Evolutionary conservation across 2,329 filamentous ascomycete genomes (phyloP).

Genomic region (Aspergillus sclerotialis): DNA sequence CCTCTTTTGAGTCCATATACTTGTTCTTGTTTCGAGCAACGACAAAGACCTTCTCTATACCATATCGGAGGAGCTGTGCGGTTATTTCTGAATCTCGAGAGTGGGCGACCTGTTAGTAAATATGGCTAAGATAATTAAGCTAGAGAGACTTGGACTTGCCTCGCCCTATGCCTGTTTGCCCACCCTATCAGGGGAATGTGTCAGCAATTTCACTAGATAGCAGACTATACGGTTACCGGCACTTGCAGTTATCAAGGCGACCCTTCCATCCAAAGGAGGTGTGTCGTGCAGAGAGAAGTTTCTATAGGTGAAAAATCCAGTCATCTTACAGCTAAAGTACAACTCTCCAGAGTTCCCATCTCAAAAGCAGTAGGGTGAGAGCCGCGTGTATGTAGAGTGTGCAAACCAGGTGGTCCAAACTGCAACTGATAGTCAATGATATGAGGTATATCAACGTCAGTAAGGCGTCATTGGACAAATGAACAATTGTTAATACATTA

Average conservation of each 20-base stretch:
- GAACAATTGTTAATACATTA: too few species aligned
- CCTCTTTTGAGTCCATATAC: constrained; percentile 14
- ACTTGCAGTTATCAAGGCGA: constrained; percentile 24
- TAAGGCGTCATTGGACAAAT: too few species aligned
- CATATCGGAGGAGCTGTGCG: constrained; percentile 23
- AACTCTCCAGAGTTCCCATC: too few species aligned
- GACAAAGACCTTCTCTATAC: constrained; percentile 21
- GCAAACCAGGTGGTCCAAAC: too few species aligned
- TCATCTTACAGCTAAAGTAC: constrained; percentile 14
- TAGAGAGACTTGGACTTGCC: constrained; percentile 7
- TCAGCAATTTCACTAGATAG: neutral
- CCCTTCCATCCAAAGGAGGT: constrained; percentile 18
- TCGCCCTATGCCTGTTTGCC: constrained; percentile 24
- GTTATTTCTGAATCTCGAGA: constrained; percentile 16
- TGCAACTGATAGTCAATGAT: too few species aligned
- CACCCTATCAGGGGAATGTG: constrained; percentile 10
- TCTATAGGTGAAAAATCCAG: constrained; percentile 19
- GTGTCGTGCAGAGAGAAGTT: constrained; percentile 21
- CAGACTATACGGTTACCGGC: neutral
- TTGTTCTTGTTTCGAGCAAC: constrained; percentile 18
- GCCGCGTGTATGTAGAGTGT: too few species aligned
- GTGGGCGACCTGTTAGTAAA: neutral
- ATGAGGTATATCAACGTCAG: too few species aligned
- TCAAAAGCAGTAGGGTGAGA: too few species aligned
- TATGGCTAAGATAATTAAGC: neutral